Evolutionary conservation across 495 filamentous ascomycete species (phyloP), one percentile per base, ranked within the genome.

Genomic region (Sporormia fimetaria): DNA sequence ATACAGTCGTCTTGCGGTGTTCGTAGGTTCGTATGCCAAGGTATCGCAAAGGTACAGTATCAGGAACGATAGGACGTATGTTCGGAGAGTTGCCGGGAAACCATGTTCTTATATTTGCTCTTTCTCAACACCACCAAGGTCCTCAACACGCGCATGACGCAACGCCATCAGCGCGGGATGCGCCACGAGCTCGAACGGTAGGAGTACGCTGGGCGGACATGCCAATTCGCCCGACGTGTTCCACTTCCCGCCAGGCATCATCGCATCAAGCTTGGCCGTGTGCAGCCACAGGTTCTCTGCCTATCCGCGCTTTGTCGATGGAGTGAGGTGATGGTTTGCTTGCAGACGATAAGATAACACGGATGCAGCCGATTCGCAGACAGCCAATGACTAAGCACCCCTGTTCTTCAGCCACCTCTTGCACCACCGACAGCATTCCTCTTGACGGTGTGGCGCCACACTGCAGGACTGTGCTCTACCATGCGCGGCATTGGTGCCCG

Each of bases 301-400:
- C 33, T 20, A n/a, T n/a, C n/a, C n/a, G n/a, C n/a, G n/a, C n/a
- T 40, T 46, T 49, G 37, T 17, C 39, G 36, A 33, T 38, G 46
- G 28, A n/a, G 51, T 55, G 51, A 51, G 41, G 42, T 47, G 46
- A 40, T 55, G 42, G 36, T 42, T 47, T 47, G 40, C 12, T 12
- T 8, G 5, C 15, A 21, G 8, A 12, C n/a, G 51, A 55, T 55
- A 55, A 55, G 36, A 55, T 55, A 55, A 55, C 31, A 30, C 10
- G 11, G 6, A 3, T 21, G 23, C 14, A 4, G 15, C 14, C 49
- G 50, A 53, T 53, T 53, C 35, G 50, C 30, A 25, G 33, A 21
- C 17, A 6, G 6, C n/a, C 25, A 8, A 28, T 41, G 31, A 46
- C 11, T 42, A 34, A 44, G 36, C 15, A n/a, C n/a, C n/a, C n/a